Evolutionary conservation across 495 filamentous ascomycete genomes (phyloP).

Genomic region (Oidiodendron maius): DNA sequence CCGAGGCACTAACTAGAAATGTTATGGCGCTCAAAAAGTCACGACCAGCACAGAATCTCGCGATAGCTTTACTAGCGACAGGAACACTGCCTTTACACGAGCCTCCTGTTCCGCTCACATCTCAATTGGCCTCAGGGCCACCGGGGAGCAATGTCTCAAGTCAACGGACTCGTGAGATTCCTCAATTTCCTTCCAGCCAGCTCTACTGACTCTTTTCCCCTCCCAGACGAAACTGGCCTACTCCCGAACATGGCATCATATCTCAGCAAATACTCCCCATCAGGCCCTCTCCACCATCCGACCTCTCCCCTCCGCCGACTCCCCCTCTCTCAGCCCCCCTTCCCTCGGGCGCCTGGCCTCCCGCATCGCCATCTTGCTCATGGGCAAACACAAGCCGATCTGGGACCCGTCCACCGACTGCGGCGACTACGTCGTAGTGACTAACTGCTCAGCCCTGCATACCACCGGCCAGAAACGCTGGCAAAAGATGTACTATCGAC

Average conservation of each 20-base stretch:
- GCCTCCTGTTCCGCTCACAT: background rate
- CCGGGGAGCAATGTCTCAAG: slow-evolving; percentile 54
- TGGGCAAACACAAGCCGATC: slow-evolving; percentile 99
- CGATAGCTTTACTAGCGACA: slow-evolving; percentile 1
- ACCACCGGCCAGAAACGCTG: slow-evolving; percentile 86
- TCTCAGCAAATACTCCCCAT: slow-evolving; percentile 57
- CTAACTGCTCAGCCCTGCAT: slow-evolving; percentile 77
- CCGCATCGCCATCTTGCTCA: slow-evolving; percentile 82
- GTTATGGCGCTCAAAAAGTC: slow-evolving; percentile 20
- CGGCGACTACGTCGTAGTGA: slow-evolving; percentile 96
- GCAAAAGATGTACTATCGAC: slow-evolving; percentile 92
- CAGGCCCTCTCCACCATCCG: slow-evolving; percentile 44
- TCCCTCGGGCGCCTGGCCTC: slow-evolving; percentile 86
- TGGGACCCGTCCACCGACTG: slow-evolving; percentile 95
- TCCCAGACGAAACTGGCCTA: slow-evolving; percentile 90
- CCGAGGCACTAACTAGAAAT: slow-evolving; percentile 8
- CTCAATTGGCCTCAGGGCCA: slow-evolving; percentile 21
- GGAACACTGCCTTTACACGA: slow-evolving; percentile 2
- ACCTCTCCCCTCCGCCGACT: slow-evolving; percentile 28
- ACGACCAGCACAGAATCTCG: slow-evolving; percentile 10
- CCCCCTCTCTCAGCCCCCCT: slow-evolving; percentile 52
- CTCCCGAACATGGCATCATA: slow-evolving; percentile 89
- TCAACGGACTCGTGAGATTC: slow-evolving; percentile 54
- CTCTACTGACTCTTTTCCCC: slow-evolving; percentile 4
- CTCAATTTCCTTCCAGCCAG: slow-evolving; percentile 2